A percentile compares a stretch with the other conserved stretches of the same genome.
Evolutionary conservation across 2,329 filamentous ascomycete species (phyloP).

Genomic region (Aspergillus sp.): DNA sequence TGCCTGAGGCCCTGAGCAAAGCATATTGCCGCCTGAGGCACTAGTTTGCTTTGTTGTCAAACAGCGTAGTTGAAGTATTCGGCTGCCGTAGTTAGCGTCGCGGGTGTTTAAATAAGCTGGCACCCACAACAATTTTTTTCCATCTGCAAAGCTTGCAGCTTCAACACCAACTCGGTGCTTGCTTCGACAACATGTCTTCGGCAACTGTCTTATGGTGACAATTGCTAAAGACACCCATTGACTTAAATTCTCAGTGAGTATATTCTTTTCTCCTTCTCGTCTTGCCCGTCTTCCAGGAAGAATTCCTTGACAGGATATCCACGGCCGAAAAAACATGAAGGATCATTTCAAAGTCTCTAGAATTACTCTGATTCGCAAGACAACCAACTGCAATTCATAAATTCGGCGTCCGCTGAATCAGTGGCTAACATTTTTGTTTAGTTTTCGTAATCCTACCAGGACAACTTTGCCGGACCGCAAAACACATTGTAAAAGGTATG

Average conservation of each 20-base stretch:
- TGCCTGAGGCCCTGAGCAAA: background rate
- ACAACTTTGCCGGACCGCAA: background rate
- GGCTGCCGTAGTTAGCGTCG: slow-evolving; percentile 14
- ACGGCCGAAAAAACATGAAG: slow-evolving; percentile 58
- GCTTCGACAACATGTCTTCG: slow-evolving; percentile 1
- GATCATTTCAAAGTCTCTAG: slow-evolving; percentile 51
- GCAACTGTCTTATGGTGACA: background rate
- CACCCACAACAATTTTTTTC: slow-evolving; percentile 24
- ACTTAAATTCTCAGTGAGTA: background rate
- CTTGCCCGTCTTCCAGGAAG: slow-evolving; percentile 30
- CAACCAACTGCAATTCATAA: background rate
- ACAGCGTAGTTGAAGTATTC: slow-evolving; percentile 15
- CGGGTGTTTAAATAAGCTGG: slow-evolving; percentile 20
- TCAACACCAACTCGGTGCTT: slow-evolving; percentile 6
- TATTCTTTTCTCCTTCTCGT: background rate
- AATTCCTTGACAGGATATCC: slow-evolving; percentile 54
- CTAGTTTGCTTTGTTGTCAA: slow-evolving; percentile 11
- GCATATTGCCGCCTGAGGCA: background rate
- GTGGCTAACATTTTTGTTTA: slow-evolving; percentile 4
- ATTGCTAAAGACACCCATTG: slow-evolving; percentile 1
- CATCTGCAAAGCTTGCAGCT: slow-evolving; percentile 18
- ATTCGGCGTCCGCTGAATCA: slow-evolving; percentile 8
- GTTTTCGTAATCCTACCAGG: background rate
- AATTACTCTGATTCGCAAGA: slow-evolving; percentile 54
- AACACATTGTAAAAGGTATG: slow-evolving; percentile 46